These are phyloP conservation scores for Brettanomyces sp. DNA, from an alignment of 805 yeast genomes.

Conservation along the genomic window DNA sequence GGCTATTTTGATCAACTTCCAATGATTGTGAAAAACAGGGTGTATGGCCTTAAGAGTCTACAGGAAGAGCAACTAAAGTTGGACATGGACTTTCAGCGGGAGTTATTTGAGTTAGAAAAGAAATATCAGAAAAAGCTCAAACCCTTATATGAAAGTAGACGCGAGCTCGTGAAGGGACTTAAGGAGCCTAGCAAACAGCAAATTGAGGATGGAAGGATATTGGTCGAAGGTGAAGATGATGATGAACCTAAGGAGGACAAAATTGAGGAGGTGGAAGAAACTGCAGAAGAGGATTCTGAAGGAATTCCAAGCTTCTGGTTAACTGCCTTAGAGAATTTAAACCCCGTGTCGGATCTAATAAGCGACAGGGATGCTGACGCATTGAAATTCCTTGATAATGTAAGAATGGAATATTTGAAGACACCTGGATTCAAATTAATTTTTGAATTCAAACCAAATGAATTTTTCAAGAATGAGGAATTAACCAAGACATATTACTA, in stretches of 20 bases:
- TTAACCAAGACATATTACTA: slow-evolving; percentile 85
- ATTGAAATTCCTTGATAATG: slow-evolving; percentile 54
- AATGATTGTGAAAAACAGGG: slow-evolving; percentile 59
- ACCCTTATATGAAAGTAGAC: slow-evolving; percentile 70
- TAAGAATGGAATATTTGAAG: slow-evolving; percentile 70
- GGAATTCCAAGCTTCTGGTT: slow-evolving; percentile 97
- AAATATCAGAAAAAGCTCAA: slow-evolving; percentile 62
- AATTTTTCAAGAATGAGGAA: slow-evolving; percentile 62
- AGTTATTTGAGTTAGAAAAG: slow-evolving; percentile 77
- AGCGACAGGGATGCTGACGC: slow-evolving; percentile 88
- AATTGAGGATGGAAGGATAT: slow-evolving; percentile 65
- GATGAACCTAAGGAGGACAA: slow-evolving; percentile 31
- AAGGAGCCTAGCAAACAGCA: slow-evolving; percentile 74
- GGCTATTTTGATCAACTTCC: slow-evolving; percentile 82
- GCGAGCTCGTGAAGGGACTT: slow-evolving; percentile 60
- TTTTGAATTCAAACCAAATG: slow-evolving; percentile 72
- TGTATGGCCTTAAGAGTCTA: slow-evolving; percentile 71
- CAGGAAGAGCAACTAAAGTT: slow-evolving; percentile 73
- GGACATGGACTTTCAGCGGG: slow-evolving; percentile 88
- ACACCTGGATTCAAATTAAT: slow-evolving; percentile 83
- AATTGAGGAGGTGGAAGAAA: slow-evolving; percentile 23
- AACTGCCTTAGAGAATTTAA: slow-evolving; percentile 84
- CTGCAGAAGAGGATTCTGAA: slow-evolving; percentile 33
- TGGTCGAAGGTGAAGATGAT: slow-evolving; percentile 43
- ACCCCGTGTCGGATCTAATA: slow-evolving; percentile 72